These are phyloP conservation scores for Metschnikowia drakensbergensis DNA, from an alignment of 805 yeast species.

Conservation along the genomic window DNA sequence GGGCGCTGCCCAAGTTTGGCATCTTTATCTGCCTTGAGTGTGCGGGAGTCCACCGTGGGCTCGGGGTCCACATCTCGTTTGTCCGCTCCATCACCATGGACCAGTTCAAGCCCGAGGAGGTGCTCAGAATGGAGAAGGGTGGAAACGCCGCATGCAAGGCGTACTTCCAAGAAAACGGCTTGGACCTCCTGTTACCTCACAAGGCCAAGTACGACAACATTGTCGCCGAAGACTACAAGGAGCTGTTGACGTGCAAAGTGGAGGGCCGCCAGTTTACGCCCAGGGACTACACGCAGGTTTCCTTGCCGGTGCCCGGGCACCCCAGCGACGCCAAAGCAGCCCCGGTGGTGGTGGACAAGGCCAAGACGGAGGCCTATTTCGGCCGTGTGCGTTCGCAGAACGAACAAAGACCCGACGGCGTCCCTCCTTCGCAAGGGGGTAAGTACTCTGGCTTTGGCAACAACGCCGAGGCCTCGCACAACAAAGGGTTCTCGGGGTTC, in stretches of 20 bases:
- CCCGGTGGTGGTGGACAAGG: conserved; percentile 36
- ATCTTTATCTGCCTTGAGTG: conserved; percentile 96
- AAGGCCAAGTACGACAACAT: conserved; percentile 78
- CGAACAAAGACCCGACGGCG: conserved; percentile 64
- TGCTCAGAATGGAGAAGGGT: conserved; percentile 87
- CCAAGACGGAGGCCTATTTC: conserved; percentile 77
- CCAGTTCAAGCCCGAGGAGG: conserved; percentile 92
- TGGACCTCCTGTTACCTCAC: conserved; percentile 61
- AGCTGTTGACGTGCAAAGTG: conserved; percentile 66
- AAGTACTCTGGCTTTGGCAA: conserved; percentile 89
- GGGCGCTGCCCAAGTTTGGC: conserved; percentile 99
- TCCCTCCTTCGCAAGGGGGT: conserved; percentile 95
- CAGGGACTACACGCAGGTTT: conserved; percentile 53
- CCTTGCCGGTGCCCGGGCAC: conserved; percentile 30
- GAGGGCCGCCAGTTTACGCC: conserved; percentile 70
- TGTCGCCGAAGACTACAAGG: conserved; percentile 93
- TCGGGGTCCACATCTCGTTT: conserved; percentile 95
- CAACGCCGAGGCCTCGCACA: conserved; percentile 51
- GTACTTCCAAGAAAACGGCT: conserved; percentile 69
- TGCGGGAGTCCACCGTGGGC: conserved; percentile 93
- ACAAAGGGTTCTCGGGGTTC: conserved; percentile 40
- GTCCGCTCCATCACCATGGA: conserved; percentile 98
- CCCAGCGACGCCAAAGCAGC: conserved; percentile 24
- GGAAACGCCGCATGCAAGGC: conserved; percentile 76
- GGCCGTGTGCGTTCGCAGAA: conserved; percentile 73